These are phyloP conservation scores for Sequoiadendron giganteum DNA, from an alignment of 75 land plant species.

Conservation along the genomic window DNA sequence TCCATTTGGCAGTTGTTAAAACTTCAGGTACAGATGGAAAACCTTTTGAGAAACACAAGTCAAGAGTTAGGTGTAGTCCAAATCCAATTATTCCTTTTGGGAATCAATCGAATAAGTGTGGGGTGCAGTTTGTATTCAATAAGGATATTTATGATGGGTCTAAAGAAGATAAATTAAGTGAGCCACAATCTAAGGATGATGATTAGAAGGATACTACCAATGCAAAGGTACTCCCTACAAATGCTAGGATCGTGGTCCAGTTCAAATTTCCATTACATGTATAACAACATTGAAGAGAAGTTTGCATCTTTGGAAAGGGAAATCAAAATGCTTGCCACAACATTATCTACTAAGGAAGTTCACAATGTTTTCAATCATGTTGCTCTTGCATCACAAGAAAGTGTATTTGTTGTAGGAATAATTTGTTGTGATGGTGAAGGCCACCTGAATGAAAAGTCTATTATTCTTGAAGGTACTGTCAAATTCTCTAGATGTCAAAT, in stretches of 20 bases:
- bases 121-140: slow-evolving; percentile 52
- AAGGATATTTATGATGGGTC: slow-evolving; percentile 17
- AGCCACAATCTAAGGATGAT: slow-evolving; percentile 50
- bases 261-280: slow-evolving; percentile 77
- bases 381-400: slow-evolving; percentile 87
- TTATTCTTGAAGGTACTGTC: slow-evolving; percentile 86
- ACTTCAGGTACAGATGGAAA: slow-evolving; percentile 25
- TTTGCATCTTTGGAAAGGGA: slow-evolving; percentile 71
- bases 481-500: slow-evolving; percentile 44
- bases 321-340: slow-evolving; percentile 45
- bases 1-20: slow-evolving; percentile 4
- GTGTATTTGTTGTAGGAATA: slow-evolving; percentile 80
- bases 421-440: slow-evolving; percentile 93
- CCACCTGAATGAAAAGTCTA: slow-evolving; percentile 84
- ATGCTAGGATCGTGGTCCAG: slow-evolving; percentile 43
- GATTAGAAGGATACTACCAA: slow-evolving; percentile 50
- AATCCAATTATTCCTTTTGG: slow-evolving; percentile 76
- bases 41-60: slow-evolving; percentile 13
- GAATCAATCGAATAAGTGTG: slow-evolving; percentile 60
- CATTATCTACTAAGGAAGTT: slow-evolving; percentile 42
- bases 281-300: slow-evolving; percentile 70
- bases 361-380: slow-evolving; percentile 55
- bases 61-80: not conserved
- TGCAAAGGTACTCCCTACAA: slow-evolving; percentile 50
- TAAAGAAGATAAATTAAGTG: not conserved